Evolutionary conservation across 164 flowering plant genomes (phyloP), one percentile per base, ranked within the genome.

Genomic region (Tetrastigma voinierianum): DNA sequence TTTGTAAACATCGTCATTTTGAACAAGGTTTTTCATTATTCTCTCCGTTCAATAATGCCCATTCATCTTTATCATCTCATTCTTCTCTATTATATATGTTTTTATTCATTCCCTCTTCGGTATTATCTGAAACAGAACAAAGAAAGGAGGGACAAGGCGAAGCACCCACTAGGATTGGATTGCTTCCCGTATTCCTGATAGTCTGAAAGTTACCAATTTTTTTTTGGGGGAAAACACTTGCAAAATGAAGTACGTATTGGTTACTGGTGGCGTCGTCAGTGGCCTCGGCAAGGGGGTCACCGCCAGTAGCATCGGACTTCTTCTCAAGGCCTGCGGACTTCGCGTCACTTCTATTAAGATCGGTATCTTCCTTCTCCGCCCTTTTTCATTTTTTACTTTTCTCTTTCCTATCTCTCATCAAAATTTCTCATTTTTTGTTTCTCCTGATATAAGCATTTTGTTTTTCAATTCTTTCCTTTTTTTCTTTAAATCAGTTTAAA

Each of bases 281-380:
- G 77, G 80, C n/a, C 74, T 79, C 3, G 82, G 82, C 23, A 79
- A 79, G 62, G 82, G 82, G 1, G 80, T 79, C 13, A 79, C 82
- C 2, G 82, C 82, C 15, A 76, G 80, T 23, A 73, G 80, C 57
- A 70, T 79, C 16, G 82, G 82, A 0, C 19, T 76, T 18, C 60
- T 80, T 43, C 79, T 80, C 25, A 63, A 77, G 62, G 77, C 79
- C 11, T 77, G 83, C 60, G 83, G 81, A 21, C 81, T 80, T 53
- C 81, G 79, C 13, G 83, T 80, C 49, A 77, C 83, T 55, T 75
- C 83, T 2, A 80, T 80, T 40, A 80, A 80, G 53, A 80, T 80
- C 24, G 83, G 83, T 77, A 51, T 16, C 2, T 19, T 53, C 16
- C 55, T 65, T 44, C 12, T 18, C 40, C n/a, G 2, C 40, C n/a